Percentiles rank a stretch among this genome's conserved stretches.
Evolutionary conservation across 2,329 filamentous ascomycete species (phyloP).

Genomic region (Alternaria conjuncta): DNA sequence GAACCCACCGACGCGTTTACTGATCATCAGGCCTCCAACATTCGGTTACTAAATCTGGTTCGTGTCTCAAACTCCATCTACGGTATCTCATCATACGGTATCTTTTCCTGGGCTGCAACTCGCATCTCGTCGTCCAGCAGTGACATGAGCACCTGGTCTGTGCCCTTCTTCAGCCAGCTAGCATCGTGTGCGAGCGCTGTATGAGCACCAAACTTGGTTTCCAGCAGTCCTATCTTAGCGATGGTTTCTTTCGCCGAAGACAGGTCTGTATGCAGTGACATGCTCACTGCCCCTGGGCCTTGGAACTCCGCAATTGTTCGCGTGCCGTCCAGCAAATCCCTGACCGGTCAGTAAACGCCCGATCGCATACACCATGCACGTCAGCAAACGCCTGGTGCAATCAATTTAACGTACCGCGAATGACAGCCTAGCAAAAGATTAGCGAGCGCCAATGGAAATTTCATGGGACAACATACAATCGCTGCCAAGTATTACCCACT

Average conservation of each 20-base stretch:
- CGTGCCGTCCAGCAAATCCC: constrained; percentile 37
- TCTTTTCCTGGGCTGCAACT: constrained; percentile 26
- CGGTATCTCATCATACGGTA: constrained; percentile 21
- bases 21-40: neutral
- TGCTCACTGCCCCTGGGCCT: constrained; percentile 26
- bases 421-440: constrained; percentile 26
- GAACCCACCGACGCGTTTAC: no score
- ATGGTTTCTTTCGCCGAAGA: constrained; percentile 36
- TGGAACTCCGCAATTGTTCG: constrained; percentile 36
- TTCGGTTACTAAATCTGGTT: neutral
- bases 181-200: constrained; percentile 43
- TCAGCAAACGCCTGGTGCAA: neutral
- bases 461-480: constrained; percentile 25
- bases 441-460: neutral
- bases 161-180: constrained; percentile 34
- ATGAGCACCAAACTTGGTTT: constrained; percentile 31
- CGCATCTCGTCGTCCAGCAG: constrained; percentile 36
- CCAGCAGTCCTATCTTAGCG: constrained; percentile 29
- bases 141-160: constrained; percentile 36
- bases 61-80: neutral
- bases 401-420: constrained; percentile 29
- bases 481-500: constrained; percentile 43
- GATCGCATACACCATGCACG: neutral
- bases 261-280: constrained; percentile 38
- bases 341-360: constrained; percentile 13